Base-by-base conservation (phyloP, 1,139 yeast species). In the Arxiozyma telluris region DNA sequence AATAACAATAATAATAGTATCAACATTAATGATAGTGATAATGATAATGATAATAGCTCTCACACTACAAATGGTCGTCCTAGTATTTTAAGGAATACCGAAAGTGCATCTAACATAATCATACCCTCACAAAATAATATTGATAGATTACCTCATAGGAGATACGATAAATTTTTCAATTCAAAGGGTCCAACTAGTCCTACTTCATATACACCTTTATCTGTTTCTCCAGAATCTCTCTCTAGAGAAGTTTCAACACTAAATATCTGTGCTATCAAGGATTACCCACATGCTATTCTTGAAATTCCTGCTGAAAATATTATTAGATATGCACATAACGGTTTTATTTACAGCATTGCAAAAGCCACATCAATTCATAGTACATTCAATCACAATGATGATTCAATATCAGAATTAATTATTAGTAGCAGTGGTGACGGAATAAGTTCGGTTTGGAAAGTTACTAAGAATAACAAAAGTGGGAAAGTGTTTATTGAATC, bases 401-500 rank as follows among this genome's bases (percentile, higher is more conserved):
- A 62, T 49, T 64, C 70, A 4, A 45, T 18, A 18, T 15, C 25
- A 1, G 78, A 77, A 47, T 66, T 72, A 11, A 65, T 84, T 7
- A 71, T 83, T 4, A 76, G 85, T 4, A 94, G 96, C 39, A 96
- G 96, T 51, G 98, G 98, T 50, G 98, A 93, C 70, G 98, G 98
- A 0, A 64, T 79, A 2, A 80, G 87, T 25, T 87, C 87, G 61
- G 69, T 90, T 17, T 93, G 98, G 98, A 72, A 73, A 1, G 61
- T 79, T 22, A 46, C 56, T 4, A 59, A 47, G 39, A 50, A 50
- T n/a, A 41, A 30, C 1, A 49, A 30, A 7, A 53, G 56, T 34
- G 54, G 55, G 15, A 53, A 48, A 27, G 60, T 63, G 8, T 57
- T 41, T 21, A 54, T 61, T 41, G 60, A 53, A 23, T 53, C 59